Base-by-base conservation (phyloP, 2,329 filamentous ascomycete species). In the Colletotrichum kahawae region DNA sequence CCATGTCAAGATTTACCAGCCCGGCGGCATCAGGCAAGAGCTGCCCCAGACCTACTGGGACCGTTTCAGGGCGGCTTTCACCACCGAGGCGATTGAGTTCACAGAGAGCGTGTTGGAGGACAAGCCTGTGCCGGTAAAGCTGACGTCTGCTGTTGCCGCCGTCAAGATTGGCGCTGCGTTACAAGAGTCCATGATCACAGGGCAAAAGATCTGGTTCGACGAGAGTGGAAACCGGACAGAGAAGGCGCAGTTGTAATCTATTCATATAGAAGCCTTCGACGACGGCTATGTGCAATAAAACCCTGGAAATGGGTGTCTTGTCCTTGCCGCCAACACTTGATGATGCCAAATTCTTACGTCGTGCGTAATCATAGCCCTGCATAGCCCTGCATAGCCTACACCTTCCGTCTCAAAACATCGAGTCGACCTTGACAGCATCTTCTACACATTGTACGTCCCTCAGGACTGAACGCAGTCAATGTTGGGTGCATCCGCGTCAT, bases 61-160 rank as follows among this genome's bases (percentile, higher is more conserved):
- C 56, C 84, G 92, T 0, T 93, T 93, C 79, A 87, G 90, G 77
- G 83, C 90, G 31, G 92, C 92, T 0, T 93, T 93, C 79, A 88
- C 92, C n/a, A 88, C 84, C 14, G 91, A 94, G 82, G 88, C 89
- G 7, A 90, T 91, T 71, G 91, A 93, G 82, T 93, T 93, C 77
- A 91, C 90, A 0, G 89, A 87, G 14, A 86, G 85, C 18, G 90
- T 90, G 72, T 82, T 93, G 67, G 90, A 93, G 76, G 83, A 89
- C 76, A 89, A 83, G 21, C 82, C 85, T 16, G 82, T 92, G 63
- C 91, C 91, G 0, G 85, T 93, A 78, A 89, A 89, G 81, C 80
- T 93, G 62, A 81, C 83, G 34, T 89, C 90, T 21, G 91, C 91
- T 3, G 89, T 93, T 16, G 86, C 90, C 71, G 88, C 90, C 0